Percentiles rank a stretch among this genome's conserved stretches.
Evolutionary conservation across 805 yeast species (phyloP).

Genomic region (Candida quercuum): DNA sequence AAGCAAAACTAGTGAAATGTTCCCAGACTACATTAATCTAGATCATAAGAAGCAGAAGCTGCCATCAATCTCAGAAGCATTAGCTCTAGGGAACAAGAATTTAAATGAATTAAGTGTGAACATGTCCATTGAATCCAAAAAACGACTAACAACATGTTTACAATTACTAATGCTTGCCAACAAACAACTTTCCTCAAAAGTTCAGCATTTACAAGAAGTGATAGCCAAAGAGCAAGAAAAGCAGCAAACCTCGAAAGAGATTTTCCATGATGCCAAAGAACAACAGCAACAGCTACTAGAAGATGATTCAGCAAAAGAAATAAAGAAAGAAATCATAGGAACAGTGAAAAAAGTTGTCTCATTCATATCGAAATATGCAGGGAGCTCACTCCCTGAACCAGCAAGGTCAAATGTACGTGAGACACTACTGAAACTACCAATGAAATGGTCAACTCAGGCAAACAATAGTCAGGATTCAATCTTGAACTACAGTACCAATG

Average conservation of each 20-base stretch:
- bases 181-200: constrained; percentile 63
- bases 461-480: constrained; percentile 5
- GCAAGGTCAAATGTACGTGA: constrained; percentile 79
- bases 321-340: constrained; percentile 77
- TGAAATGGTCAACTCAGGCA: constrained; percentile 52
- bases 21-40: constrained; percentile 20
- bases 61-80: constrained; percentile 31
- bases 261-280: constrained; percentile 28
- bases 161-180: constrained; percentile 80
- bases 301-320: constrained; percentile 23
- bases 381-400: constrained; percentile 68
- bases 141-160: constrained; percentile 70
- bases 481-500: constrained; percentile 40
- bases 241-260: constrained; percentile 13
- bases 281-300: too few species aligned
- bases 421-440: constrained; percentile 69
- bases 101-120: constrained; percentile 29
- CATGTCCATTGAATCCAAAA: constrained; percentile 65
- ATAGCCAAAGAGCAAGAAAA: constrained; percentile 41
- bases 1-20: constrained; percentile 22
- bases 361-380: constrained; percentile 80
- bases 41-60: constrained; percentile 24
- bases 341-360: constrained; percentile 87
- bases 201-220: constrained; percentile 53
- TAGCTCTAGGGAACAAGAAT: constrained; percentile 30